Percentiles rank a stretch among this genome's conserved stretches.
Evolutionary conservation across 2,329 filamentous ascomycete genomes (phyloP).

Genomic region (Simplicillium sp.): DNA sequence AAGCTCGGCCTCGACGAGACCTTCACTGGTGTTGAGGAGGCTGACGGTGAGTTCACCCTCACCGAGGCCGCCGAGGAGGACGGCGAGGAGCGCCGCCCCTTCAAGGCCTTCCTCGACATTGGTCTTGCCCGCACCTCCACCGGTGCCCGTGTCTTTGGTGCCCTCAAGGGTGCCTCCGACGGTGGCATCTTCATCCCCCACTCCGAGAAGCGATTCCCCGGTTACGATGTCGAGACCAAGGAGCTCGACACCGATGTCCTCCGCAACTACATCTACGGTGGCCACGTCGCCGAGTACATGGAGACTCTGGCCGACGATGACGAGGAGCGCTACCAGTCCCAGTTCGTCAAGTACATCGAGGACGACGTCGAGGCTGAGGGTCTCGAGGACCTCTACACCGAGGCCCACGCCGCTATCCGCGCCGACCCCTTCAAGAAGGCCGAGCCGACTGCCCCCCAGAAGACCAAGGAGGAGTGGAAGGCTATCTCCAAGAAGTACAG

Average conservation of each 20-base stretch:
- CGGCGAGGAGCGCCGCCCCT: conserved; percentile 89
- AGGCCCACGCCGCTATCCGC: conserved; percentile 94
- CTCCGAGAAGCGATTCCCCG: conserved; percentile 99
- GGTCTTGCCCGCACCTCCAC: conserved; percentile 96
- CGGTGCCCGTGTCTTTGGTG: conserved; percentile 96
- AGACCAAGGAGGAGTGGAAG: conserved; percentile 97
- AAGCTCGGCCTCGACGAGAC: conserved; percentile 93
- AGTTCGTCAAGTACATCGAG: conserved; percentile 97
- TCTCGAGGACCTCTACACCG: conserved; percentile 90
- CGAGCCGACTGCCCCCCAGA: conserved; percentile 67
- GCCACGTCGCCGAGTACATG: conserved; percentile 99
- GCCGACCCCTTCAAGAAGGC: conserved; percentile 97
- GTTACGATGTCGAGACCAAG: conserved; percentile 94
- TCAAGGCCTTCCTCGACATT: conserved; percentile 98
- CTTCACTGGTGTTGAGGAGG: conserved; percentile 94
- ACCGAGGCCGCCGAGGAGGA: conserved; percentile 90
- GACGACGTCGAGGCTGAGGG: conserved; percentile 94
- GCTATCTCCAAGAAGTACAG: conserved; percentile 86
- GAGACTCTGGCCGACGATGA: conserved; percentile 98
- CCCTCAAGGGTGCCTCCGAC: conserved; percentile 99
- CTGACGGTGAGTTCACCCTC: conserved; percentile 89
- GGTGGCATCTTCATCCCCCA: conserved; percentile 95
- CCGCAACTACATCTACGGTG: conserved; percentile 98
- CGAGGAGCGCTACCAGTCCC: conserved; percentile 98
- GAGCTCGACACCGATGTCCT: conserved; percentile 95